Base-by-base conservation (phyloP, 148 eudicot species). In the Arbutus unedo region DNA sequence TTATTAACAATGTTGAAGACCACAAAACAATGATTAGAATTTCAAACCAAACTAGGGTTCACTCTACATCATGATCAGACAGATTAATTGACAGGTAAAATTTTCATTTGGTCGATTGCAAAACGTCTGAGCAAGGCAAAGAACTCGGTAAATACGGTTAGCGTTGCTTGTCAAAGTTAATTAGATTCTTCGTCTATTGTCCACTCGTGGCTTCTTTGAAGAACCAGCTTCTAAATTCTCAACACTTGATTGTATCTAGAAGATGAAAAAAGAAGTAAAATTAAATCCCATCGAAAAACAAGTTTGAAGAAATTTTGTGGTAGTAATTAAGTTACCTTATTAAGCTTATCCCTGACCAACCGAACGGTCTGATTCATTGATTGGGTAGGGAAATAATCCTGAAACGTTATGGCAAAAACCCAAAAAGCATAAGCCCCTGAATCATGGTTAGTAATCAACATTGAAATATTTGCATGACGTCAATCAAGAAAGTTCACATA, bases 351-450 rank as follows among this genome's bases (percentile, higher is more conserved):
- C 85, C 98, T 89, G 85, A 94, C 97, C 84, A 85, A 71, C 44
- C 48, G 88, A 78, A 93, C 98, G 4, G 98, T 91, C 85, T 87
- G 88, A 89, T 94, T 94, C 97, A 94, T 94, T 8, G 98, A 93
- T 56, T 87, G 88, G 16, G 89, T 87, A 8, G 92, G 89, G 82
- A 93, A 94, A 85, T 94, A 94, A 82, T 92, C 93, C 98, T 94
- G 87, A 79, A 23, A 87, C 13, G 43, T 3, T 44, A 25, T 6
- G 50, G 50, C 44, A 75, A 76, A 76, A 81, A 6, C 38, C 2
- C 0, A 77, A 55, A 79, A 57, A 77, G 48, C 45, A 47, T 50
- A 51, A 80, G 74, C 62, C 44, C 13, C 8, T 7, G 53, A 48
- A 6, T 53, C 49, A 5, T 31, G 38, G 15, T 16, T 47, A n/a